Percentiles rank a stretch among this genome's conserved stretches.
These are phyloP conservation scores for Abortiporus biennis DNA, from an alignment of 1,284 basidiomycete genomes.

Conservation along the genomic window DNA sequence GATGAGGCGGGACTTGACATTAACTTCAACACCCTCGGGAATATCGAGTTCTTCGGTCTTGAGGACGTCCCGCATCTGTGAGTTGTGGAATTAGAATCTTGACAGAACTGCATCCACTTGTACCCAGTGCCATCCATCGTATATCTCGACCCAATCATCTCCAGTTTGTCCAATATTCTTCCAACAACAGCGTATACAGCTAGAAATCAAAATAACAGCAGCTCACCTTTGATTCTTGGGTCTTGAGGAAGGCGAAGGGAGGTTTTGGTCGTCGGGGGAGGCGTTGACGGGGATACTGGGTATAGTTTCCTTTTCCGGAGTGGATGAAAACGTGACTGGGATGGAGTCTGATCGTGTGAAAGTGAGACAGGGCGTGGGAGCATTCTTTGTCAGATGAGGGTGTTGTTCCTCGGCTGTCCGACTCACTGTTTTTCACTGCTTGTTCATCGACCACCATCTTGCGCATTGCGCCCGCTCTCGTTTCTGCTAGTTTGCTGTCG, in stretches of 20 bases:
- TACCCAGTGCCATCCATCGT: constrained; percentile 25
- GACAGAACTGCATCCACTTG: constrained; percentile 19
- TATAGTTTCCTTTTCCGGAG: constrained; percentile 12
- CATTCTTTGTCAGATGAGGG: too few relatives aligned
- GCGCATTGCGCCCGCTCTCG: constrained; percentile 5
- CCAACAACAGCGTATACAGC: constrained; percentile 5
- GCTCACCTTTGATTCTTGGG: constrained; percentile 25
- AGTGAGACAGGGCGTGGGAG: too few relatives aligned
- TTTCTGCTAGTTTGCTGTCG: background rate
- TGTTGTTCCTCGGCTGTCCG: too few relatives aligned
- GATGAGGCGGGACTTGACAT: constrained; percentile 86
- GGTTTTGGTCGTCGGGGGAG: constrained; percentile 13
- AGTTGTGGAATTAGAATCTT: constrained; percentile 17
- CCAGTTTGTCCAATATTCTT: constrained; percentile 5
- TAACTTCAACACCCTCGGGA: constrained; percentile 80
- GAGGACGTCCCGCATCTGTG: constrained; percentile 88
- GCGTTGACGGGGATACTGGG: constrained; percentile 4
- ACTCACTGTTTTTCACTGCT: constrained; percentile 27
- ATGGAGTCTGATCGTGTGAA: constrained; percentile 16
- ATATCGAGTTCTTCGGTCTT: constrained; percentile 92
- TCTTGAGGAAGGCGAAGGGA: constrained; percentile 26
- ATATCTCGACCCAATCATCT: constrained; percentile 7
- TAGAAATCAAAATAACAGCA: constrained; percentile 4
- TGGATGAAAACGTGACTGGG: constrained; percentile 14
- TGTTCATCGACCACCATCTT: constrained; percentile 38